phyloP scores from a whole-genome alignment of 2,329 filamentous ascomycete genomes.

The Aspergillus nomiae region DNA sequence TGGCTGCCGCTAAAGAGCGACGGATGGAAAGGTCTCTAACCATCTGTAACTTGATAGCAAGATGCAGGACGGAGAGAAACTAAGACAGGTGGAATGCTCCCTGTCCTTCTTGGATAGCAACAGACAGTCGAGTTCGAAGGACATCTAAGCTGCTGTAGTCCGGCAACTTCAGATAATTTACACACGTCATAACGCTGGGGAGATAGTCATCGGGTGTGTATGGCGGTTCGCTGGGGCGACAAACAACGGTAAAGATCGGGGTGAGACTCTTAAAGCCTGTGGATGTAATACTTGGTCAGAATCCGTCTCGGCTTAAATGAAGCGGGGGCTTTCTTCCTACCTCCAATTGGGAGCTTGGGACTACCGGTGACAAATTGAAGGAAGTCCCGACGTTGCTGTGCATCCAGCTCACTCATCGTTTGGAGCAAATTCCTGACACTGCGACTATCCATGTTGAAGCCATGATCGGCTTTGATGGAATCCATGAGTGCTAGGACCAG shows the following conservation, averaged over 20 bases:
- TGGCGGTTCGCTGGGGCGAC: conserved; percentile 95
- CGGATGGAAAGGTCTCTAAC: background rate
- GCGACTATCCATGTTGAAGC: conserved; percentile 97
- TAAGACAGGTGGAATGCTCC: conserved; percentile 95
- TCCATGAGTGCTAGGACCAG: conserved; percentile 77
- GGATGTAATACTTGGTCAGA: background rate
- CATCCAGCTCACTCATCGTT: conserved; percentile 84
- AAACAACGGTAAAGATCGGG: conserved; percentile 98
- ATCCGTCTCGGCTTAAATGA: conserved; percentile 34
- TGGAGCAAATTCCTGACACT: conserved; percentile 92
- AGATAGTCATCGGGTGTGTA: conserved; percentile 95
- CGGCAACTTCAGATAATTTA: conserved; percentile 97
- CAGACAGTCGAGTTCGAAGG: conserved; percentile 75
- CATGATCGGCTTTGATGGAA: conserved; percentile 97
- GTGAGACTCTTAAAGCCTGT: conserved; percentile 94
- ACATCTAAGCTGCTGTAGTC: conserved; percentile 82
- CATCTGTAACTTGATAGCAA: conserved; percentile 3
- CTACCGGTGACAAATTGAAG: conserved; percentile 97
- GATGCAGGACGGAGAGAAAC: conserved; percentile 4
- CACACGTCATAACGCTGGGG: conserved; percentile 99
- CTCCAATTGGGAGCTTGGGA: conserved; percentile 96
- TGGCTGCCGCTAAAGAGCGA: background rate
- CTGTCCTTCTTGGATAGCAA: conserved; percentile 92
- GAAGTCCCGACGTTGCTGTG: conserved; percentile 81
- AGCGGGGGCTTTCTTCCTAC: conserved; percentile 53